These are phyloP conservation scores for Pestalotiopsis sp. DNA, from an alignment of 2,329 filamentous ascomycete genomes.

Conservation along the genomic window DNA sequence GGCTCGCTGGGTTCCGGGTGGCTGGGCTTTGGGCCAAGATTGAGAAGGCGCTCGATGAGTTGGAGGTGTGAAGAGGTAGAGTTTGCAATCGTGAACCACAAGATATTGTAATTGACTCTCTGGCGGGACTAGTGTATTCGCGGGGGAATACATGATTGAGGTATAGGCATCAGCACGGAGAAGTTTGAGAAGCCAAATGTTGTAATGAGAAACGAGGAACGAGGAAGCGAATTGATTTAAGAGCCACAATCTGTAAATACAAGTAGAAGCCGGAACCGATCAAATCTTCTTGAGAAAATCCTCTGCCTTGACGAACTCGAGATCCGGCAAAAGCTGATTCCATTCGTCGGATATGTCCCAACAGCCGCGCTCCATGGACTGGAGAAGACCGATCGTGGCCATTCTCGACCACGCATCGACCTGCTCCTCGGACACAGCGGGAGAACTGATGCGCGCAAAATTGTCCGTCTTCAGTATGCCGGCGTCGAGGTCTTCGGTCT, in stretches of 20 bases:
- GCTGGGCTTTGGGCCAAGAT: conserved; percentile 1
- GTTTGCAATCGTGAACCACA: too few relatives aligned
- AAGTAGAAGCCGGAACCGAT: too few relatives aligned
- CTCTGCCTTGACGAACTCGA: conserved; percentile 41
- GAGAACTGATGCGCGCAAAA: conserved; percentile 27
- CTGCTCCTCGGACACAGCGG: conserved; percentile 29
- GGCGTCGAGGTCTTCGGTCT: conserved; percentile 32
- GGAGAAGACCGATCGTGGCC: conserved; percentile 23
- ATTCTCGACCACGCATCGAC: conserved; percentile 22
- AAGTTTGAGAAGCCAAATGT: too few relatives aligned
- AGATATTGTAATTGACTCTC: too few relatives aligned
- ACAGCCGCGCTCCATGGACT: conserved; percentile 15
- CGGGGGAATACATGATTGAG: too few relatives aligned
- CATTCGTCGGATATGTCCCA: conserved; percentile 39
- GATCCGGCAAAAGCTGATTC: conserved; percentile 47
- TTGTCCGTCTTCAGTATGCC: conserved; percentile 28
- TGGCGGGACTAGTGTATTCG: too few relatives aligned
- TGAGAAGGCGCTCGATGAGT: neutral
- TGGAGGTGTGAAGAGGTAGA: neutral
- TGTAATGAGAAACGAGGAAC: too few relatives aligned
- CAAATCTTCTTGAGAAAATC: conserved; percentile 41
- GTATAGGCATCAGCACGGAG: too few relatives aligned
- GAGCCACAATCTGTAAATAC: too few relatives aligned
- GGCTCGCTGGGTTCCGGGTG: neutral
- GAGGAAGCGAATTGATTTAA: too few relatives aligned